phyloP scores from a whole-genome alignment of 257 asterid species.

The Asclepias syriaca region DNA sequence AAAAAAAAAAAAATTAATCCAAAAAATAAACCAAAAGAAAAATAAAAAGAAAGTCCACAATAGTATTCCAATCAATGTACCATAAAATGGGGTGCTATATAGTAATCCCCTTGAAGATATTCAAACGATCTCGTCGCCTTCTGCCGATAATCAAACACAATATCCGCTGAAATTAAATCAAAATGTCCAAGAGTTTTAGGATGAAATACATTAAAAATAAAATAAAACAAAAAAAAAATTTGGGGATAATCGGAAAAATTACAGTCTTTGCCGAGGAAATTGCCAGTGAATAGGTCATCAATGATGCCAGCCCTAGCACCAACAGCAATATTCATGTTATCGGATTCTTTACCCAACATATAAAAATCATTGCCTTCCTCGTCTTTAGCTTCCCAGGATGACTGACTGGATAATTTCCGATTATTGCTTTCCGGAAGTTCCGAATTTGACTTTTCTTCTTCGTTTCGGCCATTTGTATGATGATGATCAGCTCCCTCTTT shows the following conservation, averaged over 20 bases:
- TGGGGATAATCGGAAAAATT: constrained; percentile 6
- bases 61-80: constrained; percentile 26
- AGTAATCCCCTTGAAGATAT: constrained; percentile 91
- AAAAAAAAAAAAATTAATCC: background rate
- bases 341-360: constrained; percentile 93
- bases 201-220: background rate
- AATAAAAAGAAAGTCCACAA: background rate
- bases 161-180: constrained; percentile 59
- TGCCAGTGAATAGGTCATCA: constrained; percentile 86
- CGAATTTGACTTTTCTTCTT: constrained; percentile 15
- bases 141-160: constrained; percentile 92
- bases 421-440: constrained; percentile 23
- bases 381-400: constrained; percentile 89
- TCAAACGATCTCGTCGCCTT: constrained; percentile 86
- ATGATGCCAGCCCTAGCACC: constrained; percentile 94
- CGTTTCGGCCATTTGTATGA: constrained; percentile 28
- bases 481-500: constrained; percentile 15
- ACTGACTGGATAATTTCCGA: constrained; percentile 59
- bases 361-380: constrained; percentile 80
- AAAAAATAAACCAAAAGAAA: background rate
- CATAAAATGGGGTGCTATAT: constrained; percentile 80
- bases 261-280: constrained; percentile 96
- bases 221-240: background rate
- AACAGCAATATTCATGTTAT: constrained; percentile 84
- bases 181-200: background rate